Conservation (phyloP, 2,329 filamentous ascomycete species). For the Xylariales sp. region DNA sequence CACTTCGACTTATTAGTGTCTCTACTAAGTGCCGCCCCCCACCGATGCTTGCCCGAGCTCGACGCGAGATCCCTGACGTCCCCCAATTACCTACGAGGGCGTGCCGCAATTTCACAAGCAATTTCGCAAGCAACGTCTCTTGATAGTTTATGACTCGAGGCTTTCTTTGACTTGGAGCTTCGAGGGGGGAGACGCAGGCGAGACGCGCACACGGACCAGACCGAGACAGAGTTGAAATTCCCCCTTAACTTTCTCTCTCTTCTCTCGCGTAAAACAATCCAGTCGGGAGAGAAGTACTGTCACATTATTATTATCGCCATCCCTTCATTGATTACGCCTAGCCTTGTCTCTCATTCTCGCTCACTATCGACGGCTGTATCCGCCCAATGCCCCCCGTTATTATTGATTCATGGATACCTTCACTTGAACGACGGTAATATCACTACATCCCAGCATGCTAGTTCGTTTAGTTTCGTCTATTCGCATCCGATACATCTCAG, state of each 20-base stretch:
- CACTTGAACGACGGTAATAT: constrained; percentile 17
- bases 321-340: constrained; percentile 13
- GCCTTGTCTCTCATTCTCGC: constrained; percentile 7
- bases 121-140: constrained; percentile 27
- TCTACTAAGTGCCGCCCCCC: constrained; percentile 25
- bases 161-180: constrained; percentile 4
- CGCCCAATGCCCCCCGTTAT: neutral
- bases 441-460: constrained; percentile 27
- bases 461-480: constrained; percentile 20
- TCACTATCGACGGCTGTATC: neutral
- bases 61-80: constrained; percentile 29
- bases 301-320: neutral
- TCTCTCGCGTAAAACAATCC: neutral
- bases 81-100: constrained; percentile 2
- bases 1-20: constrained; percentile 3
- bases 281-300: neutral
- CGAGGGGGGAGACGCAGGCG: neutral
- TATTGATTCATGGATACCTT: neutral
- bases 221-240: constrained; percentile 1
- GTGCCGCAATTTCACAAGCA: constrained; percentile 34
- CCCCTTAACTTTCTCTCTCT: too few relatives aligned
- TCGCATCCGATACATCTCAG: constrained; percentile 16
- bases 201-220: too few relatives aligned
- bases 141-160: neutral
- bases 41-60: constrained; percentile 25